These are phyloP conservation scores for Carex myosuroides DNA, from an alignment of 176 grass and related monocot species.

Conservation along the genomic window DNA sequence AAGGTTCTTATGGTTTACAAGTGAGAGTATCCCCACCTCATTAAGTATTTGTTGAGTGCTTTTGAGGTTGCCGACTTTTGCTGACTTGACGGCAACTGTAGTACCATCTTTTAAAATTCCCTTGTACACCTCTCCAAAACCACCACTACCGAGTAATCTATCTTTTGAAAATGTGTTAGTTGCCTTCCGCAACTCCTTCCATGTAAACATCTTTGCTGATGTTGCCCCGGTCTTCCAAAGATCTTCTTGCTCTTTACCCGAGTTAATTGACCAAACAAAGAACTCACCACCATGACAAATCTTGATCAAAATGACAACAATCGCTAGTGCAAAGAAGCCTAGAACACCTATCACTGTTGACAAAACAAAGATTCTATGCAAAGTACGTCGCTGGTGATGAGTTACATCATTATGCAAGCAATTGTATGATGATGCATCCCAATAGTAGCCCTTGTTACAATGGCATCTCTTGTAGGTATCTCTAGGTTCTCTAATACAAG, in stretches of 20 bases:
- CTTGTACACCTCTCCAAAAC: conserved; percentile 26
- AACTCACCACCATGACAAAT: not conserved
- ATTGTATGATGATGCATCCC: conserved; percentile 6
- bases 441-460: conserved; percentile 23
- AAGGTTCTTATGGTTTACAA: conserved; percentile 31
- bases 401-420: conserved; percentile 1
- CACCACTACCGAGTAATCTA: conserved; percentile 20
- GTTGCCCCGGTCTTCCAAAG: conserved; percentile 1
- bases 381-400: not conserved
- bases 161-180: conserved; percentile 22
- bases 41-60: conserved; percentile 24
- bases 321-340: not conserved
- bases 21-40: conserved; percentile 23
- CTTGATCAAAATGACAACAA: not conserved
- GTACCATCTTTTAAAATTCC: conserved; percentile 20
- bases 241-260: not conserved
- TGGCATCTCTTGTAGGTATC: not conserved
- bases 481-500: not conserved
- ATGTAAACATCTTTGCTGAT: conserved; percentile 16
- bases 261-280: not conserved
- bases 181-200: conserved; percentile 25
- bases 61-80: conserved; percentile 22
- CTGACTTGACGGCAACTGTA: conserved; percentile 14
- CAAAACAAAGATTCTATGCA: not conserved
- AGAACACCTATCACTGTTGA: not conserved